A percentile compares a stretch with the other conserved stretches of the same genome.
Evolutionary conservation across 2,329 filamentous ascomycete species (phyloP).

Genomic region (Leptographium wingfieldii): DNA sequence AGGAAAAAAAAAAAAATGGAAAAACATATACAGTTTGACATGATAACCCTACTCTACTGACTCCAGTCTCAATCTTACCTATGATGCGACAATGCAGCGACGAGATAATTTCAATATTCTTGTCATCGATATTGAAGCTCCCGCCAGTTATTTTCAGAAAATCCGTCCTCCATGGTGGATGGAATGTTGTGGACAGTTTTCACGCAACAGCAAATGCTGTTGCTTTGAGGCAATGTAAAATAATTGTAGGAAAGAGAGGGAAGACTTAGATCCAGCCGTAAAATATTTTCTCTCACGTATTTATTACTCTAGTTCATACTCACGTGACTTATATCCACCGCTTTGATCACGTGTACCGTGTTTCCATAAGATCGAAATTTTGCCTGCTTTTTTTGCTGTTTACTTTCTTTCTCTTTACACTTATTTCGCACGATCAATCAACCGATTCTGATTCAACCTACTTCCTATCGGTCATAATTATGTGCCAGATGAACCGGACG

Average conservation of each 20-base stretch:
- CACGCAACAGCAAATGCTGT: neutral
- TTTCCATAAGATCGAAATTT: slow-evolving; percentile 1
- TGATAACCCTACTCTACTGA: neutral
- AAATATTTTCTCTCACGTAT: neutral
- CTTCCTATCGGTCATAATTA: slow-evolving; percentile 48
- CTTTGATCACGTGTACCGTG: neutral
- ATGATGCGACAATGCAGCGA: neutral
- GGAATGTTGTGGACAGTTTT: neutral
- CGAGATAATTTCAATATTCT: neutral
- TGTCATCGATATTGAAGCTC: neutral
- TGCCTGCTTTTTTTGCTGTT: slow-evolving; percentile 5
- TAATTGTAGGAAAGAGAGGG: neutral
- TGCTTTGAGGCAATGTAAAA: neutral
- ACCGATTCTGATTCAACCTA: slow-evolving; percentile 37
- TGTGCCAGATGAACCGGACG: slow-evolving; percentile 37
- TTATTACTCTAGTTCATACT: neutral
- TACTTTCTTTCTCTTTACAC: slow-evolving; percentile 25
- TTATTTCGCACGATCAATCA: slow-evolving; percentile 47
- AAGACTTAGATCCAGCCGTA: neutral
- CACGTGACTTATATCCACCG: neutral
- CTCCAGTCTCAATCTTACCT: neutral
- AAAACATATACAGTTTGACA: neutral
- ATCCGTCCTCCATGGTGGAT: neutral
- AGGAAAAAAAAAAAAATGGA: neutral
- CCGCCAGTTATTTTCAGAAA: neutral